Evolutionary conservation across 129 eudicot genomes (phyloP), one percentile per base, ranked within the genome.

Genomic region (Centella asiatica): DNA sequence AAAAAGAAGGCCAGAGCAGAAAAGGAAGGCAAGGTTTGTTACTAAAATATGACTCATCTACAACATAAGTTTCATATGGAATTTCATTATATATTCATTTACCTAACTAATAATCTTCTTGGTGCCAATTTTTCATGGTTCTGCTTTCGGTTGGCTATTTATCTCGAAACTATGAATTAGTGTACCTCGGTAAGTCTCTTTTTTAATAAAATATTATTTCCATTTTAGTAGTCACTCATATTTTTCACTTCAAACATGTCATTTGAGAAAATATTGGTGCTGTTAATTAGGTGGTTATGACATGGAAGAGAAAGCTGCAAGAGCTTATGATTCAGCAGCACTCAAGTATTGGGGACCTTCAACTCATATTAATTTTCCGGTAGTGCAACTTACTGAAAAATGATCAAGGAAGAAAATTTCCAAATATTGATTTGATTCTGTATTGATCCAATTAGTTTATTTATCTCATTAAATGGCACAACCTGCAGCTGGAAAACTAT

Each of bases 341-440:
- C 84, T 89, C 62, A 89, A 89, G 78, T 89, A 89, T 37, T 89
- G 97, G 97, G 97, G 97, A 73, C 69, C 97, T 70, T 84, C 95
- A 11, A 90, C 95, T 37, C 97, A 90, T 47, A 90, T 86, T 33
- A 90, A 90, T 77, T 86, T 90, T 63, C 83, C 93, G 81, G 95
- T 90, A 77, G 14, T 45, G 25, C 36, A 51, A 31, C 26, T 56
- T 31, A 9, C 31, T 31, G 4, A 2, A 4, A 54, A 31, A 7
- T 23, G 29, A 29, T 50, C 5, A 2, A 32, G 11, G 42, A 12
- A 31, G 31, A 0, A 2, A 6, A 18, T 32, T 31, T 0, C 33
- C 11, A 19, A 4, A 17, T 13, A 31, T 7, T 29, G 7, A 1
- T 1, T 23, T 57, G 27, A 20, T 3, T 4, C 10, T 1, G 2